Evolutionary conservation across 1,284 basidiomycete genomes (phyloP), one percentile per base, ranked within the genome.

Genomic region (Cutaneotrichosporon cutaneum): DNA sequence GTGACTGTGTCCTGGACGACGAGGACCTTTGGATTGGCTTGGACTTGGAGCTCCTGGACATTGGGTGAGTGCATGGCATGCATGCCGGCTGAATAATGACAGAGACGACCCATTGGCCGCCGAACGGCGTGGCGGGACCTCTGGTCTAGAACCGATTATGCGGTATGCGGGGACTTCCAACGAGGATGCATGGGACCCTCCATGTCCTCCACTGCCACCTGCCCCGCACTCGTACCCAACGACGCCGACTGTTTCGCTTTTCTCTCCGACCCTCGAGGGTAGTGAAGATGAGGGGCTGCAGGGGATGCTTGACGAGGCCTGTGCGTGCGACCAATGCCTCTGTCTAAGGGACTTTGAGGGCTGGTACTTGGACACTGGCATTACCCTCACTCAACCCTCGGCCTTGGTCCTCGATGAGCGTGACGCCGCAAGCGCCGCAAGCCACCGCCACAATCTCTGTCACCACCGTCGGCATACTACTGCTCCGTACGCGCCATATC

Each of bases 41-140:
- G 24, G 48, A 32, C 39, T 42, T 42, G 39, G 39, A 42, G 9
- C 39, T 42, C 4, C 27, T 51, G 27, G 27, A 32, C 48, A 3
- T 51, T 16, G 48, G 48, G 48, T 51, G 27, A 51, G 48, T 51
- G 14, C 24, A 32, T 16, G 26, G 22, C 45, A 27, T n/a, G 48
- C 48, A n/a, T 50, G 27, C 27, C 16, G 13, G 26, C 24, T 16
- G 27, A 18, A n/a, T n/a, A n/a, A 16, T 30, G 26, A 18, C 27
- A 26, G 8, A n/a, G 16, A 27, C 7, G 18, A 42, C 39, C 9
- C 39, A 42, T 42, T 42, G 39, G 39, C 18, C 39, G 18, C n/a
- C n/a, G n/a, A n/a, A n/a, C n/a, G n/a, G n/a, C n/a, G n/a, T 18
- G 18, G 18, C 39, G 2, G 18, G 39, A 8, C 39, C 16, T 42